phyloP scores from a whole-genome alignment of 306 rosid genomes.

The Castanea sativa region DNA sequence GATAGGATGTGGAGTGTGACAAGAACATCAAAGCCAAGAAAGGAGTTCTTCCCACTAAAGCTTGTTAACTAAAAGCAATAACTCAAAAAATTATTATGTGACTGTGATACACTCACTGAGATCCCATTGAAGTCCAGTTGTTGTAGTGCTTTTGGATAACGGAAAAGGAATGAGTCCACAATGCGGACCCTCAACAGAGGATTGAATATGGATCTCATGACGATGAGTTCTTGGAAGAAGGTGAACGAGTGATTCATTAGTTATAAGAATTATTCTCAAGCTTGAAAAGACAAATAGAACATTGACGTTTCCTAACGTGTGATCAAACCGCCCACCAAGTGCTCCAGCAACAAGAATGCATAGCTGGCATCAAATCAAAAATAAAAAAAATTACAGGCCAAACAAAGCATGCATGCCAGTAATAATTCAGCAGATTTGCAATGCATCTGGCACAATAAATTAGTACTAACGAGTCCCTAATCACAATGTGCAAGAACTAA shows the following conservation, averaged over 20 bases:
- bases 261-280: slow-evolving; percentile 66
- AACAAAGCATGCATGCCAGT: slow-evolving; percentile 4
- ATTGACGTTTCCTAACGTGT: slow-evolving; percentile 89
- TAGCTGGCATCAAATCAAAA: slow-evolving; percentile 44
- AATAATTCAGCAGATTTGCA: slow-evolving; percentile 1
- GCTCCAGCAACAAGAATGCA: slow-evolving; percentile 91
- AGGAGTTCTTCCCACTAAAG: slow-evolving; percentile 1
- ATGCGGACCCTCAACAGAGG: slow-evolving; percentile 86
- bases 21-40: background rate
- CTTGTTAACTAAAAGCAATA: slow-evolving; percentile 9
- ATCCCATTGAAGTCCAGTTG: slow-evolving; percentile 92
- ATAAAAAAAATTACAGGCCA: background rate
- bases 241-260: slow-evolving; percentile 80
- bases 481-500: background rate
- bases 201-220: slow-evolving; percentile 70
- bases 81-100: background rate
- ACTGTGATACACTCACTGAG: slow-evolving; percentile 56
- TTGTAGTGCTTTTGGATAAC: slow-evolving; percentile 79
- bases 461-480: background rate
- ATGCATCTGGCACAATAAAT: background rate
- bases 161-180: slow-evolving; percentile 95
- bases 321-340: slow-evolving; percentile 98
- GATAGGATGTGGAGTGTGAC: background rate
- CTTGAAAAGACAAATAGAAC: slow-evolving; percentile 69
- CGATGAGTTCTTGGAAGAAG: slow-evolving; percentile 69